These are phyloP conservation scores for Diddensiella caesifluorescens DNA, from an alignment of 805 yeast species.

Conservation along the genomic window DNA sequence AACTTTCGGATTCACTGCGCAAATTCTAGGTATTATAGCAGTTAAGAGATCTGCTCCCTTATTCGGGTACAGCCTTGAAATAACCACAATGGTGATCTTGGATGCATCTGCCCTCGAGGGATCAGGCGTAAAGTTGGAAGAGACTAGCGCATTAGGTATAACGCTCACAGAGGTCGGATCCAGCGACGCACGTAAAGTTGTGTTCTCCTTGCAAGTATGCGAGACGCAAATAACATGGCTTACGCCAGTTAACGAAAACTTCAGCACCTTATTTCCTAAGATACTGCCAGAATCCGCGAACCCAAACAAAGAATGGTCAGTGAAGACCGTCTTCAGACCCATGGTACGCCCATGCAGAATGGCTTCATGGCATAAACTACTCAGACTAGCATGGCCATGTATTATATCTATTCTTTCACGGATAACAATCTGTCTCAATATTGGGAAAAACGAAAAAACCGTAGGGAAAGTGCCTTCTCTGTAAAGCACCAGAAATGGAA, in stretches of 20 bases:
- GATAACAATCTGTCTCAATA: constrained; percentile 74
- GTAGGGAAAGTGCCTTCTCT: constrained; percentile 85
- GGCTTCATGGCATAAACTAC: constrained; percentile 83
- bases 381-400: constrained; percentile 92
- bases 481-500: constrained; percentile 75
- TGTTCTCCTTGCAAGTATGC: constrained; percentile 93
- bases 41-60: constrained; percentile 90
- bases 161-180: constrained; percentile 78
- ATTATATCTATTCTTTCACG: constrained; percentile 83
- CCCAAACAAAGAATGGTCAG: constrained; percentile 95
- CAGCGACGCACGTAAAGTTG: constrained; percentile 78
- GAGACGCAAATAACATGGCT: constrained; percentile 96
- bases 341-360: constrained; percentile 86
- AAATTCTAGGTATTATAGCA: constrained; percentile 79
- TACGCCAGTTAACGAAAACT: constrained; percentile 76
- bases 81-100: constrained; percentile 77
- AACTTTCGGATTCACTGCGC: constrained; percentile 56
- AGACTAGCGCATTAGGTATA: constrained; percentile 94
- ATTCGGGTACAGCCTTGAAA: constrained; percentile 88
- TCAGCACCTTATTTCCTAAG: constrained; percentile 77
- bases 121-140: constrained; percentile 60
- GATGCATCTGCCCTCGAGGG: constrained; percentile 31
- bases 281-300: constrained; percentile 82
- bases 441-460: constrained; percentile 82
- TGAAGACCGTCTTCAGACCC: constrained; percentile 88